These are phyloP conservation scores for Juglanconis oblonga DNA, from an alignment of 2,329 filamentous ascomycete species.

Conservation along the genomic window DNA sequence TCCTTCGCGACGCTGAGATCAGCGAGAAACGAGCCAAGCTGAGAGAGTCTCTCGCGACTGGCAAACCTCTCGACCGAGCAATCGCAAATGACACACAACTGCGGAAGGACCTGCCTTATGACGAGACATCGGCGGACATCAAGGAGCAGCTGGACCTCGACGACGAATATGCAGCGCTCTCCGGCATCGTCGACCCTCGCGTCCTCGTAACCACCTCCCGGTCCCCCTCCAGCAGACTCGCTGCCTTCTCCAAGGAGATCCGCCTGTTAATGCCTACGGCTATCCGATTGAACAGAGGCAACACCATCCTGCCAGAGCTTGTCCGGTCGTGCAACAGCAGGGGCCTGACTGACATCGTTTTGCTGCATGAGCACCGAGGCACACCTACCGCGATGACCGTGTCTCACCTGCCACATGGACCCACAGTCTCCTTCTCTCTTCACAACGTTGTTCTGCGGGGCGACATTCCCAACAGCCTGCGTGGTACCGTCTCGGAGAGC, in stretches of 20 bases:
- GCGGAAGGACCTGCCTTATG: slow-evolving; percentile 87
- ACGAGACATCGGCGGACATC: slow-evolving; percentile 72
- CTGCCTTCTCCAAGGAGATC: slow-evolving; percentile 79
- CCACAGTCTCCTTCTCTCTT: slow-evolving; percentile 79
- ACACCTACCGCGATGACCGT: slow-evolving; percentile 87
- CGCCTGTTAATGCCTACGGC: slow-evolving; percentile 76
- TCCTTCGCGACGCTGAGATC: slow-evolving; percentile 87
- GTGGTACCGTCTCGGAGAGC: slow-evolving; percentile 70
- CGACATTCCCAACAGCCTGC: slow-evolving; percentile 84
- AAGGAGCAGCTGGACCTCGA: slow-evolving; percentile 74
- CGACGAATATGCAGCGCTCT: slow-evolving; percentile 82
- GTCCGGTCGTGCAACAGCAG: slow-evolving; percentile 77
- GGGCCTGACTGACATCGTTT: slow-evolving; percentile 78
- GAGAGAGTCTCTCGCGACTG: slow-evolving; percentile 80
- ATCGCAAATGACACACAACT: slow-evolving; percentile 85
- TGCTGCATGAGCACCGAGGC: slow-evolving; percentile 89
- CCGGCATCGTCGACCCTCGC: slow-evolving; percentile 85
- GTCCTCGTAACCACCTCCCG: slow-evolving; percentile 89
- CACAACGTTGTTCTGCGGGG: slow-evolving; percentile 91
- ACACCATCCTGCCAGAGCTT: slow-evolving; percentile 81
- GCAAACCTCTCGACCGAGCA: slow-evolving; percentile 76
- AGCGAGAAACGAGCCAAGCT: slow-evolving; percentile 87
- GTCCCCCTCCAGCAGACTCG: slow-evolving; percentile 78
- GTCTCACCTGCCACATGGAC: slow-evolving; percentile 84
- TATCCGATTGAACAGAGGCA: slow-evolving; percentile 88